Percentiles rank a stretch among this genome's conserved stretches.
These are phyloP conservation scores for Capsella bursapastoris DNA, from an alignment of 345 rosid species.

Conservation along the genomic window DNA sequence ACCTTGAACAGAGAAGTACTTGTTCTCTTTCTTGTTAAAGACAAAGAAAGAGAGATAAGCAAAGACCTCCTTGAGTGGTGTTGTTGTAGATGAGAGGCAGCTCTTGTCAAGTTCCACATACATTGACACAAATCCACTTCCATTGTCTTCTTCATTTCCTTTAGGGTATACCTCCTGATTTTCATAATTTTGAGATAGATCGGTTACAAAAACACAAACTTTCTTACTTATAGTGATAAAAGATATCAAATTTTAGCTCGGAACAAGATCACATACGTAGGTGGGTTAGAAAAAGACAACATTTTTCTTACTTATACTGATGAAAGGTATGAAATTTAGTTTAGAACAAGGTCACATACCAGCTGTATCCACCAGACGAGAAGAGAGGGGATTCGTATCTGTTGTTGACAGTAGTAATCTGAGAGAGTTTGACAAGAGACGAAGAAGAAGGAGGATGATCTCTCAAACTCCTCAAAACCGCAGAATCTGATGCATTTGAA, in stretches of 20 bases:
- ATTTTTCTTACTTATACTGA: too few relatives aligned
- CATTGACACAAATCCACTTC: neutral
- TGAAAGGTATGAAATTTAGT: too few relatives aligned
- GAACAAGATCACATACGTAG: too few relatives aligned
- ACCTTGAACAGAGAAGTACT: neutral
- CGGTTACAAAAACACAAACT: too few relatives aligned
- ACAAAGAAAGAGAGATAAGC: neutral
- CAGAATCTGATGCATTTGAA: neutral
- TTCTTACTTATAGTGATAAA: neutral
- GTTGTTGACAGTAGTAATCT: neutral
- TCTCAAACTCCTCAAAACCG: neutral
- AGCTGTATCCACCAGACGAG: neutral
- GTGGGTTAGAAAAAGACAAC: too few relatives aligned
- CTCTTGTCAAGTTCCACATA: neutral
- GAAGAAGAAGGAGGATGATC: neutral
- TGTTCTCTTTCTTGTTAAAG: neutral
- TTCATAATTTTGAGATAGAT: too few relatives aligned
- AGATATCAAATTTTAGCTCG: neutral
- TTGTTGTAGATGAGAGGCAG: neutral
- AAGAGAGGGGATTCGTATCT: neutral
- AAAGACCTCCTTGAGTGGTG: neutral
- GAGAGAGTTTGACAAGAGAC: neutral
- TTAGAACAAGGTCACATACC: neutral
- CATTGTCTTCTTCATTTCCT: neutral
- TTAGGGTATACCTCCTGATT: neutral